Base-by-base conservation (phyloP, 768 basidiomycete species). In the Chlorophyllum brunneum region DNA sequence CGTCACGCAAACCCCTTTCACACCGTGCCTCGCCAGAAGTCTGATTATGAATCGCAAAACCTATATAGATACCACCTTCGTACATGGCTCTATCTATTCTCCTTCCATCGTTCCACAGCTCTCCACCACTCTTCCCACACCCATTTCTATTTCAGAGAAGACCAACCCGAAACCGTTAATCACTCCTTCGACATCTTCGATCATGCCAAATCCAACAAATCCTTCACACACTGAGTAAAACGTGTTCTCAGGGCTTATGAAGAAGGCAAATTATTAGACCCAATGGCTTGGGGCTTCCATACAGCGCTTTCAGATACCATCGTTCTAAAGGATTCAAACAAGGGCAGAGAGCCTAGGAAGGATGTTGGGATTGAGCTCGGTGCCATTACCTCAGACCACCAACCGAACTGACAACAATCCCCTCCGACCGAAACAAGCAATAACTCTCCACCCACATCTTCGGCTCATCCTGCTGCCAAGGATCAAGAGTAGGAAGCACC, bases 231-330 rank as follows among this genome's bases (percentile, higher is more conserved):
- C 49, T 69, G 75, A 9, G 77, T 87, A 27, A 82, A 81, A 59
- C 67, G 83, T 26, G 62, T 87, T 11, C 84, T 86, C 61, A 85
- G 84, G 83, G 77, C 82, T 7, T 83, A 81, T 58, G 83, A 85
- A 59, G 82, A 83, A 57, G 81, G 82, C 2, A 82, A 85, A 50
- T 80, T 83, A 75, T 68, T 85, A 11, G 82, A 82, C 58, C 63
- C 83, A 13, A 81, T 83, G 76, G 66, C 72, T 20, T 70, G 82
- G 77, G 79, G 85, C 39, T 83, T 86, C 65, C 77, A 77, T 50
- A 80, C 77, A 7, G 77, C 82, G 1, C 70, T 87, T 11, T 82
- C 83, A 1, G 80, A 80, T 34, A 85, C 85, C 66, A 82, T 70
- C 53, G 75, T 76, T 6, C 67, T 86, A 8, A 61, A 70, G 10